A percentile compares a stretch with the other conserved stretches of the same genome.
Evolutionary conservation across 768 basidiomycete species (phyloP).

Genomic region (Boletus tomentosulus): DNA sequence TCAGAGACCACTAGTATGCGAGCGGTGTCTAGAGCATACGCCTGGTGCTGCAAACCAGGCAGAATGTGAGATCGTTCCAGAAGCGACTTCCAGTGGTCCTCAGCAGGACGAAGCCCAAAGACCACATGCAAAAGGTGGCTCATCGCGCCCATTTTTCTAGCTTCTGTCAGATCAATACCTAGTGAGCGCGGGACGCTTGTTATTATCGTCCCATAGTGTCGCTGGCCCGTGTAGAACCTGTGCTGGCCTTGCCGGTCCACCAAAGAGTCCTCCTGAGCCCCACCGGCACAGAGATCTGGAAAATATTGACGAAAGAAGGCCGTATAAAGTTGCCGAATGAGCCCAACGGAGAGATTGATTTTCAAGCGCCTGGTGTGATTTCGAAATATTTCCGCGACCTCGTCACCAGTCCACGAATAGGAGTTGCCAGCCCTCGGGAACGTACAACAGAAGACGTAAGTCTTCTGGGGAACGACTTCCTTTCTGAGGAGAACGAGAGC

Average conservation of each 20-base stretch:
- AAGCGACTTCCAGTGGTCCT: background rate
- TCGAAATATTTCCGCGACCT: background rate
- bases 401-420: background rate
- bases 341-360: background rate
- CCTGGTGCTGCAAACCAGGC: too few species aligned
- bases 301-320: background rate
- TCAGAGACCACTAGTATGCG: too few species aligned
- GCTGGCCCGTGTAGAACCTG: background rate
- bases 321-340: background rate
- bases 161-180: background rate
- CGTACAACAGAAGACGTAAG: background rate
- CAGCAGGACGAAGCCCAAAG: background rate
- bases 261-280: background rate
- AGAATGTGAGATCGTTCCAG: background rate
- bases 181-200: background rate
- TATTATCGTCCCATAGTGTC: background rate
- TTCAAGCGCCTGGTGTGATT: background rate
- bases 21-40: too few species aligned
- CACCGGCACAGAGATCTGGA: background rate
- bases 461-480: background rate
- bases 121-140: background rate
- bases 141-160: background rate
- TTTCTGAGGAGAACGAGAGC: background rate
- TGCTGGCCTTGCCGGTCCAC: background rate
- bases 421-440: background rate